phyloP scores from a whole-genome alignment of 2,329 filamentous ascomycete species.

The Penicillium sp. region DNA sequence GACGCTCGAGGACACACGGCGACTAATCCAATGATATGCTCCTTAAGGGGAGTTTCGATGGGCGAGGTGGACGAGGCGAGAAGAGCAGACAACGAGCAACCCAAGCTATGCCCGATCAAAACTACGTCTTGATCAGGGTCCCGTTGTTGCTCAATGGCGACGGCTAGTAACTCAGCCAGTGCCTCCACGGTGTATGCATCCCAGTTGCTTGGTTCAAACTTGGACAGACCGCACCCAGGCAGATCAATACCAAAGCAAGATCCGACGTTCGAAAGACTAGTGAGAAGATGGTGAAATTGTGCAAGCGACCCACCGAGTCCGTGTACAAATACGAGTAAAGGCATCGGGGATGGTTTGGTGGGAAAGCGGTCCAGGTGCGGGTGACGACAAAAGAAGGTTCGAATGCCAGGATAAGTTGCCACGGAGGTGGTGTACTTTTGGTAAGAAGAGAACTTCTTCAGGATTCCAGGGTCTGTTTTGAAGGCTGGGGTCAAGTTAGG shows the following conservation, averaged over 20 bases:
- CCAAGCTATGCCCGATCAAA: constrained; percentile 87
- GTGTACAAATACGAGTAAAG: constrained; percentile 86
- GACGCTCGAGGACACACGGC: constrained; percentile 77
- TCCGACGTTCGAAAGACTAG: constrained; percentile 77
- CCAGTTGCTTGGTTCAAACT: constrained; percentile 69
- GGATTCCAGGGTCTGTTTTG: constrained; percentile 71
- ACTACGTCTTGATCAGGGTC: constrained; percentile 71
- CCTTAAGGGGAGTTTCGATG: constrained; percentile 54
- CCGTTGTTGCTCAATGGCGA: constrained; percentile 71
- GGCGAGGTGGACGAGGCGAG: constrained; percentile 64
- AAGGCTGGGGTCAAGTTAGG: constrained; percentile 23
- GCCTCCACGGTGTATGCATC: constrained; percentile 77
- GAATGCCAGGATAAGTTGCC: constrained; percentile 71
- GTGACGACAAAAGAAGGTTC: constrained; percentile 82
- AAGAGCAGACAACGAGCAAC: constrained; percentile 73
- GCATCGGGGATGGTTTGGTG: constrained; percentile 68
- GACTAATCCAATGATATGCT: constrained; percentile 72
- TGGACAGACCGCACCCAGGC: constrained; percentile 82
- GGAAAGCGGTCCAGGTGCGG: constrained; percentile 80
- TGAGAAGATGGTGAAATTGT: constrained; percentile 80
- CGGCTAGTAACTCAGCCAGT: constrained; percentile 71
- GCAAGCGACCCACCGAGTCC: constrained; percentile 89
- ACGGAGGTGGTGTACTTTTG: constrained; percentile 70
- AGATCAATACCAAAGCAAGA: constrained; percentile 87
- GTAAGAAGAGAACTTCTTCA: constrained; percentile 73